A percentile compares a stretch with the other conserved stretches of the same genome.
Conservation (phyloP, 768 basidiomycete species). For the Naganishia randhawae region DNA sequence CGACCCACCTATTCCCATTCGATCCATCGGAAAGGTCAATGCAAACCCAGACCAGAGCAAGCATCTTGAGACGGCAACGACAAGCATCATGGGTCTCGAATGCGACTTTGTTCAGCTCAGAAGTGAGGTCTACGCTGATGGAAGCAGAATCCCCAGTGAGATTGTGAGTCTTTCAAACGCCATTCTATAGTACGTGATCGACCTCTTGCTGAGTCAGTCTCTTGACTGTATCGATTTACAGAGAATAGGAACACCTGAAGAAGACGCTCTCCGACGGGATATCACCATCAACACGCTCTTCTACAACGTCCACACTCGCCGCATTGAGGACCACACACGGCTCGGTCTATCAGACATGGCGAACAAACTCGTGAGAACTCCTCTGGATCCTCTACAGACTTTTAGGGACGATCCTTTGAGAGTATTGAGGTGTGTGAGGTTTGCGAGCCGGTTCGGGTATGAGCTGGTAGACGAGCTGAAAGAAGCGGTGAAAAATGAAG, state of each 20-base stretch:
- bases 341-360: constrained; percentile 82
- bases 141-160: constrained; percentile 81
- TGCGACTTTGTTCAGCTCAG: constrained; percentile 91
- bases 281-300: constrained; percentile 93
- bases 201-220: neutral
- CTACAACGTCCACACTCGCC: constrained; percentile 83
- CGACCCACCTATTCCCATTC: constrained; percentile 36
- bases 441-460: constrained; percentile 86
- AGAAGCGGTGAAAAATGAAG: constrained; percentile 55
- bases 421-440: constrained; percentile 82
- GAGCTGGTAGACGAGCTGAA: constrained; percentile 54
- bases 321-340: constrained; percentile 77
- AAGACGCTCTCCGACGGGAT: constrained; percentile 87
- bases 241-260: constrained; percentile 84
- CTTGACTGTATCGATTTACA: constrained; percentile 44
- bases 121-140: constrained; percentile 81
- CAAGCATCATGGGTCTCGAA: constrained; percentile 72
- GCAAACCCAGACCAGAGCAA: constrained; percentile 96
- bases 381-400: constrained; percentile 77
- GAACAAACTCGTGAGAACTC: constrained; percentile 76
- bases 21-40: constrained; percentile 71
- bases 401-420: constrained; percentile 92
- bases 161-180: constrained; percentile 59
- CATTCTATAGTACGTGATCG: neutral
- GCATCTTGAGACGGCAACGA: constrained; percentile 90